Conservation (phyloP, 345 rosid genomes). For the Eucalyptus curtisii region DNA sequence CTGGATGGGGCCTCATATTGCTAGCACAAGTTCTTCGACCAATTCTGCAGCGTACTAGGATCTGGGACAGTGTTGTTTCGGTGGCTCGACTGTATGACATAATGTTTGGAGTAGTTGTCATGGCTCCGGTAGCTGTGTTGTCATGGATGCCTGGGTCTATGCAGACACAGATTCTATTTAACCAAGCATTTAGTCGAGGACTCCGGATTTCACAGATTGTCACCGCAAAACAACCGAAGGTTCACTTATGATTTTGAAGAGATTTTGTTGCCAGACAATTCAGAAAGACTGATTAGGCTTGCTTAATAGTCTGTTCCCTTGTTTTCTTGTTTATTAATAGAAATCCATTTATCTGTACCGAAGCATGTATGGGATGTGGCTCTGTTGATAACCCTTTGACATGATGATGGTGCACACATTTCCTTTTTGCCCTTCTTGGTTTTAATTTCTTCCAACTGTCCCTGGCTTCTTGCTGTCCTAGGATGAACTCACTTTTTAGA, state of each 20-base stretch:
- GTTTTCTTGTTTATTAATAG: not conserved
- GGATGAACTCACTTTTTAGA: not conserved
- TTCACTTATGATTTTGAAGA: constrained; percentile 25
- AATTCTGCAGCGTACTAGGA: not conserved
- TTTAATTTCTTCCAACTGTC: not conserved
- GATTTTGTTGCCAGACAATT: not conserved
- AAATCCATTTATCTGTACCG: not conserved
- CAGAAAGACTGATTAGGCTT: not conserved
- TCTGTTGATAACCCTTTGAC: not conserved
- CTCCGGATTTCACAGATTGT: not conserved
- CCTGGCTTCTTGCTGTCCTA: not conserved
- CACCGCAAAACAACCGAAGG: not conserved
- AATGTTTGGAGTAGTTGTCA: not conserved
- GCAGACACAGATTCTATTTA: not conserved
- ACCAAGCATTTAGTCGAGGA: not conserved
- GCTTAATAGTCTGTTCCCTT: not conserved
- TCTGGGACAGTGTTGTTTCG: not conserved
- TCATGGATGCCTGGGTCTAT: not conserved
- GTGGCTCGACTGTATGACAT: not conserved
- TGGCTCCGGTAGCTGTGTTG: not conserved
- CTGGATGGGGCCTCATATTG: not conserved
- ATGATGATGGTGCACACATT: not conserved
- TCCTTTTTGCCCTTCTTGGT: not conserved
- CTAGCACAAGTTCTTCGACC: not conserved
- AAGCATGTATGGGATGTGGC: not conserved